These are phyloP conservation scores for Sporothrix curviconia DNA, from an alignment of 2,329 filamentous ascomycete species.

Conservation along the genomic window DNA sequence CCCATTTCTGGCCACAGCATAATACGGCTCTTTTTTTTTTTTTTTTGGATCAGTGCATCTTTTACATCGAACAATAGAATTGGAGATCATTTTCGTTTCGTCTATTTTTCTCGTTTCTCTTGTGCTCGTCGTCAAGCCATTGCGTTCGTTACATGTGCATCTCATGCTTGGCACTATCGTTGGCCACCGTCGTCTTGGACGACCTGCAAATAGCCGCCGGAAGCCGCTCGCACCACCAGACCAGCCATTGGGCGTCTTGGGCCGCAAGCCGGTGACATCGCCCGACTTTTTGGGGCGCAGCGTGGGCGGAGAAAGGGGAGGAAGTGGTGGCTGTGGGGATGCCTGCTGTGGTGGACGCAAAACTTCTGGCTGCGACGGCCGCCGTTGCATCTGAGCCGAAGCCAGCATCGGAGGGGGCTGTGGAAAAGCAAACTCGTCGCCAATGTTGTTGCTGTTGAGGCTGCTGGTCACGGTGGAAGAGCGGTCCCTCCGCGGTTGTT, in stretches of 20 bases:
- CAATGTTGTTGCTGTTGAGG: not conserved
- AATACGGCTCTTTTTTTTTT: too few species aligned
- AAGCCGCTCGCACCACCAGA: constrained; percentile 12
- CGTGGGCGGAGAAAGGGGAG: constrained; percentile 6
- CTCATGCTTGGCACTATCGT: not conserved
- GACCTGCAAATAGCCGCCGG: constrained; percentile 20
- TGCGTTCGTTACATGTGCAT: not conserved
- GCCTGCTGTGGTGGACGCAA: not conserved
- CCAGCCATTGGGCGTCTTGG: constrained; percentile 17
- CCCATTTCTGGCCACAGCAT: too few species aligned
- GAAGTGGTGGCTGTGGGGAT: not conserved
- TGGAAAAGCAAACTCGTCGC: constrained; percentile 1
- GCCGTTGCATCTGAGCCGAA: not conserved
- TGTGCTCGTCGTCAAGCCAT: not conserved
- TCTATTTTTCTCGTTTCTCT: not conserved
- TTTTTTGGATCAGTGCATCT: too few species aligned
- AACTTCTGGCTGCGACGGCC: not conserved
- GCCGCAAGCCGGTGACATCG: constrained; percentile 5
- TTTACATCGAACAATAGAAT: not conserved
- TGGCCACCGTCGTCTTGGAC: not conserved
- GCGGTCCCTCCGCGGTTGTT: not conserved
- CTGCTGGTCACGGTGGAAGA: not conserved
- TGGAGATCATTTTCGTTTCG: not conserved
- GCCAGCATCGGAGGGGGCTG: not conserved
- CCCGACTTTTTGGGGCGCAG: constrained; percentile 14